Conservation (phyloP, 139 green algal genomes). For the Tetradesmus obliquus region DNA sequence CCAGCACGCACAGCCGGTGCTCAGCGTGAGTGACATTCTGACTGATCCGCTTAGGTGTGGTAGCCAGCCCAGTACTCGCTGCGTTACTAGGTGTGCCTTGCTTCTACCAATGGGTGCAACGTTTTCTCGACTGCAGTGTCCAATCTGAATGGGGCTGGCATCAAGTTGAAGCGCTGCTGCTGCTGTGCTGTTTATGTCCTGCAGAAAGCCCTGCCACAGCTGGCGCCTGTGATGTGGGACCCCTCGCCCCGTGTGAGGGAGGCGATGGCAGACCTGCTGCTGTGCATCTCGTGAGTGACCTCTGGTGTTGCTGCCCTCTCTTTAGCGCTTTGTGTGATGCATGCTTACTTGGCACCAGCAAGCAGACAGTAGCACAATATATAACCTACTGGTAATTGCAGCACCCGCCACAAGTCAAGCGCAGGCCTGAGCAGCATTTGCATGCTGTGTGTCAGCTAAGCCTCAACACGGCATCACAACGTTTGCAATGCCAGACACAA, state of each 20-base stretch:
- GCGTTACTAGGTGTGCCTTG: no score
- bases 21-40: constrained; percentile 54
- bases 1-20: constrained; percentile 76
- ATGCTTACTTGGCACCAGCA: no score
- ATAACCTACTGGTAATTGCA: background rate
- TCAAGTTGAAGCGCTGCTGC: no score
- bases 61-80: no score
- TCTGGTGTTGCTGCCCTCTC: background rate
- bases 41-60: no score
- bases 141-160: no score
- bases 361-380: no score
- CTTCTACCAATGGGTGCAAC: no score
- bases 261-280: constrained; percentile 73
- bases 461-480: background rate
- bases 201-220: constrained; percentile 65
- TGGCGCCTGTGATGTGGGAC: constrained; percentile 70
- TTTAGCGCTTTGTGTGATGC: background rate
- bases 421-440: background rate
- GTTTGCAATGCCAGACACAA: background rate
- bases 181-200: background rate
- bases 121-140: background rate
- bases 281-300: constrained; percentile 55
- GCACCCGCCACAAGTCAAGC: background rate
- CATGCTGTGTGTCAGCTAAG: background rate
- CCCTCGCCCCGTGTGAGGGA: constrained; percentile 58